Conservation (phyloP, 2,329 filamentous ascomycete genomes). For the Verticillium albo-atrum region DNA sequence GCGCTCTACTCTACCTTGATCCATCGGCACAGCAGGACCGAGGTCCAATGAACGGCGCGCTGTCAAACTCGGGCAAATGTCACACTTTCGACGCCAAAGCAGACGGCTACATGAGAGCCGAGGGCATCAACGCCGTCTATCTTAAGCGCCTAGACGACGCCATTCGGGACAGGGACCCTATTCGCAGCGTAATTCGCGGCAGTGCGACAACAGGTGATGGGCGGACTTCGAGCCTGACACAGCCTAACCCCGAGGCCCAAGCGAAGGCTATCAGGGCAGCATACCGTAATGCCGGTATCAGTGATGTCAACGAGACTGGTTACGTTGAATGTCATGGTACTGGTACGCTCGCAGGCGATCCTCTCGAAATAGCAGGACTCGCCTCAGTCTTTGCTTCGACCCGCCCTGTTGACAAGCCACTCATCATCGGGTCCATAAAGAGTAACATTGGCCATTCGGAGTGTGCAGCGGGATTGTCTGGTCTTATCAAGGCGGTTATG, state of each 20-base stretch:
- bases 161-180: slow-evolving; percentile 33
- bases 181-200: slow-evolving; percentile 24
- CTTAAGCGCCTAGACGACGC: slow-evolving; percentile 39
- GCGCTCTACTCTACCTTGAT: slow-evolving; percentile 15
- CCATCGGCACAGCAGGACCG: slow-evolving; percentile 19
- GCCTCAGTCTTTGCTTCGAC: slow-evolving; percentile 16
- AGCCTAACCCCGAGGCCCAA: slow-evolving; percentile 23
- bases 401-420: slow-evolving; percentile 6
- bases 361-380: slow-evolving; percentile 25
- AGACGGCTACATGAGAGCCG: slow-evolving; percentile 40
- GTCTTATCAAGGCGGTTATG: slow-evolving; percentile 22
- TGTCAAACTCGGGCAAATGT: not conserved
- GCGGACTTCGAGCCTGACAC: slow-evolving; percentile 28
- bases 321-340: slow-evolving; percentile 36
- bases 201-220: slow-evolving; percentile 25
- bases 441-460: slow-evolving; percentile 26
- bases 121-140: slow-evolving; percentile 35
- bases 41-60: slow-evolving; percentile 1
- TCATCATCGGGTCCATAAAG: slow-evolving; percentile 26
- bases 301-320: slow-evolving; percentile 12
- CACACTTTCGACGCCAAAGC: slow-evolving; percentile 21
- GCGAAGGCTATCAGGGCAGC: slow-evolving; percentile 21
- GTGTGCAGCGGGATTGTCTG: slow-evolving; percentile 20
- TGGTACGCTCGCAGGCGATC: slow-evolving; percentile 32
- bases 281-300: slow-evolving; percentile 21